Conservation (phyloP, 352 stramenopile species). For the Phytophthora kernoviae region DNA sequence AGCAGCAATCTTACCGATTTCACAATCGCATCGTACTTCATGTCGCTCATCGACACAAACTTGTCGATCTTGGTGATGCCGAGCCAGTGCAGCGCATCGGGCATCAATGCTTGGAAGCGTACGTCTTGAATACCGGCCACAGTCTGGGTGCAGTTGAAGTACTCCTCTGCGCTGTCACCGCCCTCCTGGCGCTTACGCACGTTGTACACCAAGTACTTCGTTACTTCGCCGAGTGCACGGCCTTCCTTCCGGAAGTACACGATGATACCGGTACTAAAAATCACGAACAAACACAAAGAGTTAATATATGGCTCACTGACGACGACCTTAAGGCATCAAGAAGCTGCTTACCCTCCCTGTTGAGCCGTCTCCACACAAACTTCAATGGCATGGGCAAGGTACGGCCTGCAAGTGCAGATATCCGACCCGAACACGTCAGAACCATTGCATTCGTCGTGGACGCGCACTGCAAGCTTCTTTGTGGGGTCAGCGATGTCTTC, state of each 20-base stretch:
- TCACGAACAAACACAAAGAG: conserved; percentile 4
- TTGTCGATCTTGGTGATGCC: conserved; percentile 94
- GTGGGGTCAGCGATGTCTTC: conserved; percentile 97
- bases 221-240: conserved; percentile 97
- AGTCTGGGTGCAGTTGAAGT: conserved; percentile 99
- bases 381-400: conserved; percentile 99
- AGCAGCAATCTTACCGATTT: conserved; percentile 71
- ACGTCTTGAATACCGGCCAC: conserved; percentile 98
- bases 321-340: neutral
- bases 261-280: conserved; percentile 91
- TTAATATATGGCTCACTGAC: neutral
- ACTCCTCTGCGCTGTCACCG: conserved; percentile 96
- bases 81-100: conserved; percentile 99
- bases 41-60: conserved; percentile 99
- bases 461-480: conserved; percentile 96
- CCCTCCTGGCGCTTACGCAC: conserved; percentile 98
- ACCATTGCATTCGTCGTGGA: conserved; percentile 99
- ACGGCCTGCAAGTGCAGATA: conserved; percentile 99
- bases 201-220: conserved; percentile 99
- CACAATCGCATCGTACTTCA: conserved; percentile 99
- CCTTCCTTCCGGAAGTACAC: conserved; percentile 99
- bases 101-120: conserved; percentile 99
- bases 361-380: conserved; percentile 98
- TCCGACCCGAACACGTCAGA: conserved; percentile 98
- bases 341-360: conserved; percentile 88